phyloP scores from a whole-genome alignment of 2,329 filamentous ascomycete species.

The Cadophora luteo-olivacea region DNA sequence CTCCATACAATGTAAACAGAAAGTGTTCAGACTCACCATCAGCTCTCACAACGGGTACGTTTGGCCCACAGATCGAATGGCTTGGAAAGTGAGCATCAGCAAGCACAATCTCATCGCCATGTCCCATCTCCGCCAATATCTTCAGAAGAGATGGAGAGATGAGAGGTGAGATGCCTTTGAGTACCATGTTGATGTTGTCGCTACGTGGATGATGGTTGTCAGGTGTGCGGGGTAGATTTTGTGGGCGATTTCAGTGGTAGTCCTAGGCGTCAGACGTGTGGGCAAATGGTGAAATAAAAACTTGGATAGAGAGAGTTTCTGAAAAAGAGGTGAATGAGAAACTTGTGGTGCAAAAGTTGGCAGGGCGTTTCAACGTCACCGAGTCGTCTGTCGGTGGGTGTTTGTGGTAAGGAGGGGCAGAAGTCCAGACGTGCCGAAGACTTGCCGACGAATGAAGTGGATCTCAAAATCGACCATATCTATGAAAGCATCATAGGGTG shows the following conservation, averaged over 20 bases:
- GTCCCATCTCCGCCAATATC: constrained; percentile 18
- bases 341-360: neutral
- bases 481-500: neutral
- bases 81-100: constrained; percentile 17
- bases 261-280: neutral
- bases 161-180: constrained; percentile 21
- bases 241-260: neutral
- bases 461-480: neutral
- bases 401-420: neutral
- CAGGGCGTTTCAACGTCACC: neutral
- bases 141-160: constrained; percentile 18
- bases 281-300: no score
- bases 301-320: neutral
- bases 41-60: constrained; percentile 12
- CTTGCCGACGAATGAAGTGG: neutral
- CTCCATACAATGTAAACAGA: no score
- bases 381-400: neutral
- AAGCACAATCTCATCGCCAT: constrained; percentile 17
- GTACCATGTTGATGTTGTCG: constrained; percentile 1
- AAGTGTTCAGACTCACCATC: neutral
- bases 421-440: neutral
- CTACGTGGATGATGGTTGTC: neutral
- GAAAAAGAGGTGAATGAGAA: neutral
- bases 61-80: constrained; percentile 14
- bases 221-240: neutral